phyloP scores from a whole-genome alignment of 345 rosid genomes.

The Gossypium raimondii region DNA sequence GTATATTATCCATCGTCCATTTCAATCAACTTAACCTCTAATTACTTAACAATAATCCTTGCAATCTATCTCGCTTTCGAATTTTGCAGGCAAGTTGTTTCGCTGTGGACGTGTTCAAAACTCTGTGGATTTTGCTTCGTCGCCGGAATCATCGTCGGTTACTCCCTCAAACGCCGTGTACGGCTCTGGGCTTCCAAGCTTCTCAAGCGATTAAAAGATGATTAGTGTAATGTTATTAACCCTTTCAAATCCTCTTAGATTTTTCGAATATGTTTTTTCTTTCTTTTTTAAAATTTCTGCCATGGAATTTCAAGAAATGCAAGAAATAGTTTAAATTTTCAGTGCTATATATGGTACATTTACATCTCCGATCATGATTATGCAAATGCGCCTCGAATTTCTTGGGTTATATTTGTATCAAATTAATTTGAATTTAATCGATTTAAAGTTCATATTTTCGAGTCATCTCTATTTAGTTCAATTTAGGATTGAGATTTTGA shows the following conservation, averaged over 20 bases:
- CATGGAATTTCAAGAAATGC: background rate
- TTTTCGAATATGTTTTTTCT: background rate
- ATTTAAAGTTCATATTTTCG: too few species aligned
- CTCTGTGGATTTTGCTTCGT: slow-evolving; percentile 68
- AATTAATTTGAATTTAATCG: too few species aligned
- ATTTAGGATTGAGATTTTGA: too few species aligned
- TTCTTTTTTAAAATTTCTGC: background rate
- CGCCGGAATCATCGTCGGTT: slow-evolving; percentile 76
- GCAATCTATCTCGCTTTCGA: background rate
- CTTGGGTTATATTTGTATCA: too few species aligned
- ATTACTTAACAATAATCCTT: background rate
- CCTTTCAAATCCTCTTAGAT: background rate
- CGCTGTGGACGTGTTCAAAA: slow-evolving; percentile 73
- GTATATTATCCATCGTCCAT: slow-evolving; percentile 26
- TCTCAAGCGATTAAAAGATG: slow-evolving; percentile 22
- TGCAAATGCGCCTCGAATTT: too few species aligned
- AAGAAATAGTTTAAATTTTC: background rate
- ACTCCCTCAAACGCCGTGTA: slow-evolving; percentile 67
- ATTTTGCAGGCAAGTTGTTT: slow-evolving; percentile 47
- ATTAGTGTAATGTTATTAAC: background rate
- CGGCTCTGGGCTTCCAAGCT: slow-evolving; percentile 66
- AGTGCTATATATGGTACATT: background rate
- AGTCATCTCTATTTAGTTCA: too few species aligned
- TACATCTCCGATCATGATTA: too few species aligned
- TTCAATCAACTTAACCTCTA: background rate